phyloP scores from a whole-genome alignment of 2,329 filamentous ascomycete genomes.

The Hypomyces rosellus region DNA sequence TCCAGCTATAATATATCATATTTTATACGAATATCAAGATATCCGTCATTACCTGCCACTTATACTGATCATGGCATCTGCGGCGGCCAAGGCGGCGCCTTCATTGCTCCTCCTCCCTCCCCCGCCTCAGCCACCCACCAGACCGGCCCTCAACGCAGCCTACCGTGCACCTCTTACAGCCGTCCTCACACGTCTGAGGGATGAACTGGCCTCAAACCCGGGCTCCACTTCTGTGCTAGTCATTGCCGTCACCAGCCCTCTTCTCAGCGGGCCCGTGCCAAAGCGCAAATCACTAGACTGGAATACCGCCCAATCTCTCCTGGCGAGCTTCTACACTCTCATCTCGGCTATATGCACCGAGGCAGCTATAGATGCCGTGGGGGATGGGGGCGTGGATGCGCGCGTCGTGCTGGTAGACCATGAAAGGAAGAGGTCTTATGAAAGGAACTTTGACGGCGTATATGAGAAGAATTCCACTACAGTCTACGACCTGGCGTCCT shows the following conservation, averaged over 20 bases:
- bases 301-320: conserved; percentile 61
- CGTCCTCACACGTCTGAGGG: conserved; percentile 44
- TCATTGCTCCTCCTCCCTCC: conserved; percentile 59
- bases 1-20: too few relatives aligned
- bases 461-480: conserved; percentile 40
- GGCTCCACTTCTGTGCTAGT: conserved; percentile 35
- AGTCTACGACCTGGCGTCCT: conserved; percentile 44
- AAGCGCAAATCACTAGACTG: conserved; percentile 48
- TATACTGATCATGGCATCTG: conserved; percentile 2
- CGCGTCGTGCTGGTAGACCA: conserved; percentile 69
- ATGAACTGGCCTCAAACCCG: conserved; percentile 13
- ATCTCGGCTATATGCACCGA: conserved; percentile 65
- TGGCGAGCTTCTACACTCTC: conserved; percentile 74
- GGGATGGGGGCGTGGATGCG: conserved; percentile 61
- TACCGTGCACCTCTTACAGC: conserved; percentile 54
- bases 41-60: too few relatives aligned
- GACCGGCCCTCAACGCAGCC: conserved; percentile 47
- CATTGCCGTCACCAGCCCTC: conserved; percentile 56
- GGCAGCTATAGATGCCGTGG: conserved; percentile 33
- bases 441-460: conserved; percentile 27
- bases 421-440: conserved; percentile 28
- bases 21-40: too few relatives aligned
- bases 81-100: conserved; percentile 19
- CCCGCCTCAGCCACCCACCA: conserved; percentile 50
- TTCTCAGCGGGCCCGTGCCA: conserved; percentile 47